A percentile compares a stretch with the other conserved stretches of the same genome.
Evolutionary conservation across 352 stramenopile species (phyloP).

Genomic region (Phytopythium cucurbitacearum): DNA sequence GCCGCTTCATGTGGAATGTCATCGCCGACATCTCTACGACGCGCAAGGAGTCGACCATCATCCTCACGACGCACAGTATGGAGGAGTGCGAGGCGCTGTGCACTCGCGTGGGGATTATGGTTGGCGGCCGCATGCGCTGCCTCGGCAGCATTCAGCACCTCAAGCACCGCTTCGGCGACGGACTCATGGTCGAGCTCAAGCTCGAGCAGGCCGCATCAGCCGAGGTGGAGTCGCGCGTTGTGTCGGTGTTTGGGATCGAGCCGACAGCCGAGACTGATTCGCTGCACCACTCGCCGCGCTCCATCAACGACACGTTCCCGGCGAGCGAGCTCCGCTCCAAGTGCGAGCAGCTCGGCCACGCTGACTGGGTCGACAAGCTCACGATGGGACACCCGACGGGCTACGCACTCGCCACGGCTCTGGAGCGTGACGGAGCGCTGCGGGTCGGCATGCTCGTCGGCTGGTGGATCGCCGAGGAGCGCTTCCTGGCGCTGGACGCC

Average conservation of each 20-base stretch:
- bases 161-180: constrained; percentile 95
- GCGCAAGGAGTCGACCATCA: constrained; percentile 72
- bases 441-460: constrained; percentile 36
- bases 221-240: constrained; percentile 29
- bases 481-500: constrained; percentile 31
- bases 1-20: constrained; percentile 95
- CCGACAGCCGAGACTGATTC: neutral
- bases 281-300: neutral
- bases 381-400: constrained; percentile 49
- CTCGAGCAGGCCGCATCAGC: constrained; percentile 25
- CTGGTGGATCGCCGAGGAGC: constrained; percentile 66
- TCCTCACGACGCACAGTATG: constrained; percentile 96
- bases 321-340: constrained; percentile 31
- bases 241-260: constrained; percentile 17
- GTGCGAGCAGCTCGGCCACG: constrained; percentile 43
- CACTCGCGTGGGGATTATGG: constrained; percentile 94
- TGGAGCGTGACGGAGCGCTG: constrained; percentile 49
- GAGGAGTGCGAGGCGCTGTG: constrained; percentile 94
- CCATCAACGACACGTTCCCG: constrained; percentile 21
- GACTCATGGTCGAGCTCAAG: constrained; percentile 88
- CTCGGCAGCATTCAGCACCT: constrained; percentile 92
- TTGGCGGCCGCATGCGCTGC: constrained; percentile 60
- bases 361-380: constrained; percentile 43
- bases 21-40: constrained; percentile 77
- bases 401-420: constrained; percentile 45